phyloP scores from a whole-genome alignment of 108 stramenopile species.

The Skeletonema tropicum region DNA sequence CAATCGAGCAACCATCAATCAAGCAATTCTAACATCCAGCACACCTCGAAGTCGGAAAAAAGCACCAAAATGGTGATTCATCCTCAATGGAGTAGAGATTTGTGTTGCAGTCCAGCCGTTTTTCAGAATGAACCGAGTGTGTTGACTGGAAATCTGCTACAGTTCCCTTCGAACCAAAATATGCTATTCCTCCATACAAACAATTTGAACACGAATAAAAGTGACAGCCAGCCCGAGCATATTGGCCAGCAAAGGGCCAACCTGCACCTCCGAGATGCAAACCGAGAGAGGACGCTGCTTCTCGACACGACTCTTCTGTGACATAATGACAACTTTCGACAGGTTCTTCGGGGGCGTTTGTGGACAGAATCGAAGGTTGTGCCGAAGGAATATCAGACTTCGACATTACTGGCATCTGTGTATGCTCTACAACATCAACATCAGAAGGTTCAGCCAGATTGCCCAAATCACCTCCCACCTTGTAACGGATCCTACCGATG shows the following conservation, averaged over 20 bases:
- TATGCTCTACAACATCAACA: not conserved
- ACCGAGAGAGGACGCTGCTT: conserved; percentile 17
- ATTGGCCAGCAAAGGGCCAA: conserved; percentile 21
- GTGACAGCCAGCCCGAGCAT: conserved; percentile 19
- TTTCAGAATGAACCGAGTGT: conserved; percentile 5
- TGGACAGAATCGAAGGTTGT: not conserved
- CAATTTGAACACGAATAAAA: conserved; percentile 27
- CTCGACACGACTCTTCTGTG: conserved; percentile 28
- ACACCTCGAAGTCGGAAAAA: conserved; percentile 13
- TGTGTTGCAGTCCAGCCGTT: conserved; percentile 21
- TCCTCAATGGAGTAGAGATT: conserved; percentile 8
- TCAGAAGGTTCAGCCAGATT: not conserved
- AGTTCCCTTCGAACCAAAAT: conserved; percentile 13
- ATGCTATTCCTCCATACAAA: conserved; percentile 24
- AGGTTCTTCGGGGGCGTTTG: not conserved
- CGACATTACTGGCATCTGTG: not conserved
- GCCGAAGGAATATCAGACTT: not conserved
- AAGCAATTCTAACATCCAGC: not conserved
- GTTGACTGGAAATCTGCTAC: conserved; percentile 4
- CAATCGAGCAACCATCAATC: not conserved
- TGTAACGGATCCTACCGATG: conserved; percentile 22
- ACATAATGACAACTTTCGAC: conserved; percentile 19
- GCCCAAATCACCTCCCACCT: not conserved
- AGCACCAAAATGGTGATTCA: conserved; percentile 25
- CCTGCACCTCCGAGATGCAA: conserved; percentile 18